Conservation (phyloP, 306 rosid genomes). For the Medicago ruthenica region DNA sequence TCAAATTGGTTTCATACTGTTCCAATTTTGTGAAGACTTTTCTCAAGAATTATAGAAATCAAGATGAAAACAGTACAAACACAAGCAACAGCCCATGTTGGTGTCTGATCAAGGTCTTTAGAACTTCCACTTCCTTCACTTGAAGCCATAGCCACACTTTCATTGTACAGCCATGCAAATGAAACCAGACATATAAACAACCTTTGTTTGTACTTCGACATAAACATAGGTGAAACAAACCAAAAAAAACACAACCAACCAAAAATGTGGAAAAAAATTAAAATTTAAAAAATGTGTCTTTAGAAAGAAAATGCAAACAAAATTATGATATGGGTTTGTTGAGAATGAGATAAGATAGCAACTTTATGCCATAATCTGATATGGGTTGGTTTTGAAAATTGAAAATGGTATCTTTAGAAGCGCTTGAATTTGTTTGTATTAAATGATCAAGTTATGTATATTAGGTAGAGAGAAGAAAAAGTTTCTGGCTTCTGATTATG, state of each 20-base stretch:
- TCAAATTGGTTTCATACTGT: slow-evolving; percentile 50
- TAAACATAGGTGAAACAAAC: slow-evolving; percentile 16
- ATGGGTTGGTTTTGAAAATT: slow-evolving; percentile 1
- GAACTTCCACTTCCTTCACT: slow-evolving; percentile 38
- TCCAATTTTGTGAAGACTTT: slow-evolving; percentile 78
- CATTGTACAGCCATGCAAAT: slow-evolving; percentile 32
- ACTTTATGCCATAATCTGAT: background rate
- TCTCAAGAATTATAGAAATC: slow-evolving; percentile 73
- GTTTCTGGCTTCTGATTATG: slow-evolving; percentile 13
- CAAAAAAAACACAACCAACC: slow-evolving; percentile 9
- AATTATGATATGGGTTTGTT: background rate
- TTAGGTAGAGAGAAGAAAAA: slow-evolving; percentile 1
- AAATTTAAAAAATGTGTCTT: background rate
- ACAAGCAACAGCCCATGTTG: slow-evolving; percentile 93
- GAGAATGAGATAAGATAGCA: slow-evolving; percentile 3
- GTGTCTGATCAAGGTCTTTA: slow-evolving; percentile 77
- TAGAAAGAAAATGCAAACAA: slow-evolving; percentile 11
- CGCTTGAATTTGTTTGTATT: slow-evolving; percentile 32
- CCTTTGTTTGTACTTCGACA: slow-evolving; percentile 36
- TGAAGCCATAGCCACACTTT: slow-evolving; percentile 59
- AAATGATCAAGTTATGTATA: background rate
- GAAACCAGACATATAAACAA: slow-evolving; percentile 27
- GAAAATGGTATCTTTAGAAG: slow-evolving; percentile 5
- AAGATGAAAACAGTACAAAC: slow-evolving; percentile 82
- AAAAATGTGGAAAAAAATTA: background rate